phyloP scores from a whole-genome alignment of 805 yeast genomes.

The Myxozyma vanderwaltii region DNA sequence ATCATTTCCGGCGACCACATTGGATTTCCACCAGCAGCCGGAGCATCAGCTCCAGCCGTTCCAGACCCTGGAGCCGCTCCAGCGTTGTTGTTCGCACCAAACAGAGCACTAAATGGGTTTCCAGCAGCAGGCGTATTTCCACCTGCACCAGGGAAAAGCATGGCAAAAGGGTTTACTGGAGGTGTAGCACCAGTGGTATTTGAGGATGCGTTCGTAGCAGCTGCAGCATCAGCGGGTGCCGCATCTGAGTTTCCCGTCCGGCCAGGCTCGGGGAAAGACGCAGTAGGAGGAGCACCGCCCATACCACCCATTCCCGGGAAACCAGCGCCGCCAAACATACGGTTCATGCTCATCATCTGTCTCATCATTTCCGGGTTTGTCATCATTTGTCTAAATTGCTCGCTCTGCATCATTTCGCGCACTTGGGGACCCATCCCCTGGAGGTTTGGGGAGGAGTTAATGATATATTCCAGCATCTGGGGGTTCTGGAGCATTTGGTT shows the following conservation, averaged over 20 bases:
- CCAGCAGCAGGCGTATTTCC: conserved; percentile 51
- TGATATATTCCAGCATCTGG: conserved; percentile 79
- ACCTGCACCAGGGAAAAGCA: conserved; percentile 46
- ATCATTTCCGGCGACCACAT: conserved; percentile 31
- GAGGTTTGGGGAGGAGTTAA: conserved; percentile 80
- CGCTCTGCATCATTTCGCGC: conserved; percentile 81
- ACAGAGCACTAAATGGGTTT: conserved; percentile 42
- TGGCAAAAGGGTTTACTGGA: conserved; percentile 57
- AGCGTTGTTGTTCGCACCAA: conserved; percentile 50
- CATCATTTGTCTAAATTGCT: conserved; percentile 74
- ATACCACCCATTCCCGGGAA: conserved; percentile 39
- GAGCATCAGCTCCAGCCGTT: conserved; percentile 22
- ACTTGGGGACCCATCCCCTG: conserved; percentile 85
- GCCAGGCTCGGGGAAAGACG: conserved; percentile 42
- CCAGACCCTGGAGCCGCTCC: conserved; percentile 20
- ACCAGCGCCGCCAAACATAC: conserved; percentile 43
- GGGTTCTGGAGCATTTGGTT: conserved; percentile 82
- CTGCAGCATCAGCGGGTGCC: conserved; percentile 30
- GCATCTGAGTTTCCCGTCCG: conserved; percentile 32
- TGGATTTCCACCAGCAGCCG: conserved; percentile 18
- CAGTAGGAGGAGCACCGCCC: conserved; percentile 34
- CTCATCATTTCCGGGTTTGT: conserved; percentile 85
- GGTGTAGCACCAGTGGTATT: conserved; percentile 34
- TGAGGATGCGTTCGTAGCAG: conserved; percentile 35
- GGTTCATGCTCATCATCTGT: conserved; percentile 74